Evolutionary conservation across 2,329 filamentous ascomycete genomes (phyloP), one percentile per base, ranked within the genome.

Genomic region (Fusarium sp.): DNA sequence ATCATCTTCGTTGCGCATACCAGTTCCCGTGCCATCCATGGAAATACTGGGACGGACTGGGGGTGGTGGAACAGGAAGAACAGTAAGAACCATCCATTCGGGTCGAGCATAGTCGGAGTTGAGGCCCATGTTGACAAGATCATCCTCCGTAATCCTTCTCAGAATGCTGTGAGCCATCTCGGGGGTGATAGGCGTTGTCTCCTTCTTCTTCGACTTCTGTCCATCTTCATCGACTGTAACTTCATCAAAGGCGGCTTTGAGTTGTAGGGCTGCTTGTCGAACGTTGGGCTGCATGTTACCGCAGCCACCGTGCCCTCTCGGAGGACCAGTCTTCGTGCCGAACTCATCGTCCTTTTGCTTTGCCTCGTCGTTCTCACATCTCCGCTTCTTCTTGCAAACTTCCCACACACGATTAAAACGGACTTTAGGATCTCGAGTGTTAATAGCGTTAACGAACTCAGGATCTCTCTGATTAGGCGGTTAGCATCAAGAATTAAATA

Each of bases 51-150:
- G 96, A 62, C 96, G 93, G 42, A 99, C 97, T 7, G 96, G 95
- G 54, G 96, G 96, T 6, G 96, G 96, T 3, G 96, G 96, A 1
- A 99, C 97, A 10, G 96, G 95, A 52, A 99, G 88, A 56, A 98
- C 95, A 1, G 95, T 98, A 71, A 99, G 87, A 70, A 99, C 90
- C 94, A 99, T 97, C 96, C 96, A 99, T 82, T 99, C 96, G 2
- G 96, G 96, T 52, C 96, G 92, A 64, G 97, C 96, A 78, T 98
- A 98, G 81, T 98, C 94, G 65, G 93, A 92, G 84, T 96, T 99
- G 78, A 99, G 86, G 39, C 96, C 96, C 85, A 99, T 94, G 76
- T 96, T 91, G 62, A 89, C 87, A 70, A 98, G 90, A 69, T 98
- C 96, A 24, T 92, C 89, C 67, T 95, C 92, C 6, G 90, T 90